Conservation (phyloP, 1,139 yeast species). For the Pichia sp. region DNA sequence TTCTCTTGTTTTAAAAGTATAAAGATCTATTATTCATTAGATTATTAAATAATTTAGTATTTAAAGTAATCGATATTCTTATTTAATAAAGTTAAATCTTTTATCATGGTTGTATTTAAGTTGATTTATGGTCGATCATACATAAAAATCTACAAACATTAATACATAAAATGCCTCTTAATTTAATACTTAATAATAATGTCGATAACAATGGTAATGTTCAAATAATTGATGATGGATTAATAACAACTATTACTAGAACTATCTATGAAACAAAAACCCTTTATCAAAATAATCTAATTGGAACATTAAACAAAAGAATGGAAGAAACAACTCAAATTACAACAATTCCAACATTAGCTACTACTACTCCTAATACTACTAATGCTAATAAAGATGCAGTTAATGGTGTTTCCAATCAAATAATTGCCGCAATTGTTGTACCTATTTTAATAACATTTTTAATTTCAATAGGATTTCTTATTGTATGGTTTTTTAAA, state of each 20-base stretch:
- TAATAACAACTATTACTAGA: constrained; percentile 10
- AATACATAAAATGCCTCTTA: constrained; percentile 1
- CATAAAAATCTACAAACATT: no score
- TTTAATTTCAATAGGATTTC: not conserved
- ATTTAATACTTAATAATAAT: constrained; percentile 4
- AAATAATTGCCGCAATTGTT: not conserved
- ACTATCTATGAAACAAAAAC: constrained; percentile 8
- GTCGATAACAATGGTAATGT: not conserved
- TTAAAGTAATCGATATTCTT: no score
- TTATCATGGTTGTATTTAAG: no score
- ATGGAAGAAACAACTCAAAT: not conserved
- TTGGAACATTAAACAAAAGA: constrained; percentile 1
- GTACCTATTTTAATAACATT: not conserved
- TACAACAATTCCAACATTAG: not conserved
- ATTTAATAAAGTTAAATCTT: no score
- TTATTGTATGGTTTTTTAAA: not conserved
- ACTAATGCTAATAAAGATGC: no score
- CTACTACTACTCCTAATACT: not conserved
- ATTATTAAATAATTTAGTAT: no score
- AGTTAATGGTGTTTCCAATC: not conserved
- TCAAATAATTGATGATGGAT: not conserved
- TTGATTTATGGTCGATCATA: no score
- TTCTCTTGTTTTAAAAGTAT: no score
- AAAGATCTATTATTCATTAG: no score
- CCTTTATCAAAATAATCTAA: not conserved